Base-by-base conservation (phyloP, 257 asterid species). In the Marsdenia floribunda region DNA sequence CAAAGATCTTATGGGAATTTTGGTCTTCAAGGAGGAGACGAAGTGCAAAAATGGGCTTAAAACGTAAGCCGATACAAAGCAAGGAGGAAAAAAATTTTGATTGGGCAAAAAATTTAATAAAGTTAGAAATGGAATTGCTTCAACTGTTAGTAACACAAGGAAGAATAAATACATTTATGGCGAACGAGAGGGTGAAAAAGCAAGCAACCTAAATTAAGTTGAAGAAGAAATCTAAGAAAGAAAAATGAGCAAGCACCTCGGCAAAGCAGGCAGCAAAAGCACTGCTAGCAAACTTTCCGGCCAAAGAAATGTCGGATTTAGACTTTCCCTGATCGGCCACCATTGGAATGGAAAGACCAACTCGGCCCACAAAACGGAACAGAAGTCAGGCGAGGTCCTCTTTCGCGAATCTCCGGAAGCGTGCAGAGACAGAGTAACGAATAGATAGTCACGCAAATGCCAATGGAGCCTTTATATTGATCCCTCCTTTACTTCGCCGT, bases 181-280 rank as follows among this genome's bases (percentile, higher is more conserved):
- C 29, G 19, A 13, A 44, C 12, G 15, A 49, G 18, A n/a, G 37
- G 11, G 37, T 26, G 7, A 26, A 18, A 6, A 26, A 12, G 64
- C 19, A 12, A 12, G 64, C 26, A 59, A 29, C 15, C 44, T 18
- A 14, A 65, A 65, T 37, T 37, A 6, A 24, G 7, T 59, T 24
- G 16, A 59, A 58, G 35, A 58, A 54, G 19, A 50, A 49, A 47
- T 18, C 18, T 10, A 3, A 58, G 13, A 10, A 58, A 22, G 13
- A 1, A 63, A 65, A 65, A 37, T 38, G 29, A 65, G 29, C 70
- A 40, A 65, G 70, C 1, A 94, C 99, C 94, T 94, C 99, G 26
- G 97, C 99, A 78, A 89, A 83, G 82, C 92, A 90, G 76, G 99
- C 96, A 21, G 99, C 97, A 66, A 94, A 94, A 78, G 99, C 99